Evolutionary conservation across 176 grass and related monocot genomes (phyloP).

Genomic region (Aegilops speltoides): DNA sequence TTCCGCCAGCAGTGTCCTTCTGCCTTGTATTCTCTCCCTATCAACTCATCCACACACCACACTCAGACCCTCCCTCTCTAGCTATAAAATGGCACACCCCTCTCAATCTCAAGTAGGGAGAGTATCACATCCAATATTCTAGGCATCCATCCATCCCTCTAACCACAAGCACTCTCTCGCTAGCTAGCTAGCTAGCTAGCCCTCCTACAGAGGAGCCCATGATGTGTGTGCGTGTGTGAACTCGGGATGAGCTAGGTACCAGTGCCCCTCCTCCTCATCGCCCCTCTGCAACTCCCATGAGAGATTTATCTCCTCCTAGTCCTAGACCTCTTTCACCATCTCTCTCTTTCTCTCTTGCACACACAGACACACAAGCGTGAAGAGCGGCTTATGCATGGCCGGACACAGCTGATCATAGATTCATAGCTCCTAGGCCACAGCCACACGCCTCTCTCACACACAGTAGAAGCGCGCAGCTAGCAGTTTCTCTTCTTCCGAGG

Average conservation of each 20-base stretch:
- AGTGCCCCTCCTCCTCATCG: constrained; percentile 6
- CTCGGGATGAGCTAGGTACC: not conserved
- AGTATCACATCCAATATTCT: constrained; percentile 9
- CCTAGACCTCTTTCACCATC: not conserved
- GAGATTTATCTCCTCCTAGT: constrained; percentile 11
- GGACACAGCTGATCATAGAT: constrained; percentile 50
- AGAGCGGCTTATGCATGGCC: constrained; percentile 37
- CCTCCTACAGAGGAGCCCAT: constrained; percentile 27
- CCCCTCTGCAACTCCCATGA: not conserved
- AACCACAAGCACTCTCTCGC: constrained; percentile 25
- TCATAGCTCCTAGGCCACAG: constrained; percentile 41
- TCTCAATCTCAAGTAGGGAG: constrained; percentile 20
- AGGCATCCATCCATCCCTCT: constrained; percentile 1
- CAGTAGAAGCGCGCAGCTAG: not conserved
- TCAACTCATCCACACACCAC: constrained; percentile 35
- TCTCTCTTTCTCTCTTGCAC: not conserved
- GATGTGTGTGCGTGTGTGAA: not conserved
- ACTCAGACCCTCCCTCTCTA: not conserved
- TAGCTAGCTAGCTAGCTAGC: constrained; percentile 22
- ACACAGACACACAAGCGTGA: constrained; percentile 9
- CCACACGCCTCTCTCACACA: not conserved
- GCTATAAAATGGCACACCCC: constrained; percentile 34
- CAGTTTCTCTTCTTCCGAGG: constrained; percentile 25
- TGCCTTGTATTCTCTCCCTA: constrained; percentile 32
- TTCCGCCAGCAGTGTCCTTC: constrained; percentile 26